These are phyloP conservation scores for Backusella psychrophila DNA, from an alignment of 192 early-diverging fungal species.

Conservation along the genomic window DNA sequence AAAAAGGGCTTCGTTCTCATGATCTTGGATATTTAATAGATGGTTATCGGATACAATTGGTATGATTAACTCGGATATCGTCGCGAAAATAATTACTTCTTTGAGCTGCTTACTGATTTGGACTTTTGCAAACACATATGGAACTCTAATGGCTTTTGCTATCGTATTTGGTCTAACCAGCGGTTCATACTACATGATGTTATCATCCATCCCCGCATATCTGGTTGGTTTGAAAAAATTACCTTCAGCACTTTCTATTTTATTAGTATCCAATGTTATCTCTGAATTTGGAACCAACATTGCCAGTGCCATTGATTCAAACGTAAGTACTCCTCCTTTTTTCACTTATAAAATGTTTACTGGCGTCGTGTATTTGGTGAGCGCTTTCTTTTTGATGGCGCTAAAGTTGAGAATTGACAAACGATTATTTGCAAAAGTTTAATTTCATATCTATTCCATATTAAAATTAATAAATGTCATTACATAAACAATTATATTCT, in stretches of 20 bases:
- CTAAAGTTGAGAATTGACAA: conserved; percentile 10
- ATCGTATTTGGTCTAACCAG: conserved; percentile 31
- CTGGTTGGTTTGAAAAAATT: conserved; percentile 18
- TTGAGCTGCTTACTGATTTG: conserved; percentile 25
- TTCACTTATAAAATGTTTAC: conserved; percentile 44
- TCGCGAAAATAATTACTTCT: conserved; percentile 20
- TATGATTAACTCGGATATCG: conserved; percentile 20
- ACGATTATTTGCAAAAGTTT: conserved; percentile 3
- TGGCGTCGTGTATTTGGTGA: conserved; percentile 14
- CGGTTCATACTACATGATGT: conserved; percentile 25
- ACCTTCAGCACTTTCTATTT: conserved; percentile 17
- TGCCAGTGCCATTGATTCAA: conserved; percentile 30
- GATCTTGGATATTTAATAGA: not conserved
- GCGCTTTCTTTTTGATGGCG: not conserved
- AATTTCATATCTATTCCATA: not conserved
- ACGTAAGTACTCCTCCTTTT: conserved; percentile 19
- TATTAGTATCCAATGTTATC: conserved; percentile 22
- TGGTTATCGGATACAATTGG: conserved; percentile 27
- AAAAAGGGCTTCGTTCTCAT: not conserved
- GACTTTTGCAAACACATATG: conserved; percentile 27
- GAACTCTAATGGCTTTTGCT: conserved; percentile 26
- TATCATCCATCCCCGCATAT: conserved; percentile 20
- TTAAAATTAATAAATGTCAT: not conserved
- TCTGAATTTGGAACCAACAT: conserved; percentile 34
- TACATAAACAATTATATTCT: not conserved